Evolutionary conservation across 371 early-diverging fungal species (phyloP).

Genomic region (Mucor piriformis): DNA sequence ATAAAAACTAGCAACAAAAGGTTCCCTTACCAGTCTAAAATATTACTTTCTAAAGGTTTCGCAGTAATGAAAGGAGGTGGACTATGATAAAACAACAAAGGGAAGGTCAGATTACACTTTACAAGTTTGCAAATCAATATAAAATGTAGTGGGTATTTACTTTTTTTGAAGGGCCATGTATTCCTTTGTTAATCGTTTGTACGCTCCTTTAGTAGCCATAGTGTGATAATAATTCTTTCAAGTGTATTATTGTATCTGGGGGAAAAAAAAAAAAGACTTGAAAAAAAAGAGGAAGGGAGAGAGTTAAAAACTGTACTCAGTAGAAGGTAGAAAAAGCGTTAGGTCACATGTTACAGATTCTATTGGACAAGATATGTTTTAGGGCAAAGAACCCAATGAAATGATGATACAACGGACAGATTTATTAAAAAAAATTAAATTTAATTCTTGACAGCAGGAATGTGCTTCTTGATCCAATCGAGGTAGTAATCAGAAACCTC

Average conservation of each 20-base stretch:
- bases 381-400: too few relatives aligned
- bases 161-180: constrained; percentile 78
- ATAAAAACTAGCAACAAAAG: too few relatives aligned
- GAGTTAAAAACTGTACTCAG: too few relatives aligned
- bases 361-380: too few relatives aligned
- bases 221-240: neutral
- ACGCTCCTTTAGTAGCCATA: constrained; percentile 93
- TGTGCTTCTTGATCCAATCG: constrained; percentile 53
- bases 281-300: too few relatives aligned
- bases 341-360: too few relatives aligned
- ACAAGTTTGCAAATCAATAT: neutral
- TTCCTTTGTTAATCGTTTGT: constrained; percentile 90
- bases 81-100: constrained; percentile 36
- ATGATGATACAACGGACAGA: too few relatives aligned
- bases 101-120: neutral
- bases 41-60: constrained; percentile 90
- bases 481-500: constrained; percentile 53
- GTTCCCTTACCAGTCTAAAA: constrained; percentile 89
- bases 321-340: too few relatives aligned
- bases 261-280: too few relatives aligned
- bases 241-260: neutral
- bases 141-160: constrained; percentile 17
- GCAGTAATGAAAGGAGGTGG: constrained; percentile 81
- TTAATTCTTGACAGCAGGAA: constrained; percentile 6
- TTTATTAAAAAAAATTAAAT: too few relatives aligned